Evolutionary conservation across 2,329 filamentous ascomycete species (phyloP), one percentile per base, ranked within the genome.

Genomic region (Aspergillus flavus): DNA sequence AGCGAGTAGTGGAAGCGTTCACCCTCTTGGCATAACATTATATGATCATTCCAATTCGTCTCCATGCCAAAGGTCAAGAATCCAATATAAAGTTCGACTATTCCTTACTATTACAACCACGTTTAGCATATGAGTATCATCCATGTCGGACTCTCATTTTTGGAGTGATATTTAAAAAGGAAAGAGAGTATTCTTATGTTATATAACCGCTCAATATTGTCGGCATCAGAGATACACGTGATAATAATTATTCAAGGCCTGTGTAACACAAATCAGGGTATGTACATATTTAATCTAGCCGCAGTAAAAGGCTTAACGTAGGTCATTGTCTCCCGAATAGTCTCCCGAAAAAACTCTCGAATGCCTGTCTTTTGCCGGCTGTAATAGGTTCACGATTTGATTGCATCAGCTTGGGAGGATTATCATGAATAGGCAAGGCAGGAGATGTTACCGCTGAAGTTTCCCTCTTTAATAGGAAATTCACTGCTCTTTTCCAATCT

Each of bases 341-440:
- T 32, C 6, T 10, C 7, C 30, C 1, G 2, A 30, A 30, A 30
- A 30, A 0, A 1, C 11, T 41, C 6, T 41, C 1, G 0, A 19
- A 5, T 6, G 1, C 0, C 36, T 1, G 6, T 41, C 36, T 41
- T 41, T 41, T 41, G 1, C 36, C 3, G 14, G 2, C 36, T 41
- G 36, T 19, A 3, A 41, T 4, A 41, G 36, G 36, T 19, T 41
- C 16, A 3, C 1, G 6, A 6, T 41, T 3, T 41, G 36, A 41
- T 41, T 41, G 9, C 3, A 21, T 43, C 39, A 1, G 36, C 5
- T 41, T 41, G 5, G 36, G 36, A 41, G 2, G 36, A 39, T 19
- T 0, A 14, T 39, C 19, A 3, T 39, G 2, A 3, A 19, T 39
- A 39, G 10, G 14, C 36, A 39, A 43, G 19, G 39, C 3, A 1